Conservation (phyloP, 2,329 filamentous ascomycete genomes). For the Aspergillus sp. region DNA sequence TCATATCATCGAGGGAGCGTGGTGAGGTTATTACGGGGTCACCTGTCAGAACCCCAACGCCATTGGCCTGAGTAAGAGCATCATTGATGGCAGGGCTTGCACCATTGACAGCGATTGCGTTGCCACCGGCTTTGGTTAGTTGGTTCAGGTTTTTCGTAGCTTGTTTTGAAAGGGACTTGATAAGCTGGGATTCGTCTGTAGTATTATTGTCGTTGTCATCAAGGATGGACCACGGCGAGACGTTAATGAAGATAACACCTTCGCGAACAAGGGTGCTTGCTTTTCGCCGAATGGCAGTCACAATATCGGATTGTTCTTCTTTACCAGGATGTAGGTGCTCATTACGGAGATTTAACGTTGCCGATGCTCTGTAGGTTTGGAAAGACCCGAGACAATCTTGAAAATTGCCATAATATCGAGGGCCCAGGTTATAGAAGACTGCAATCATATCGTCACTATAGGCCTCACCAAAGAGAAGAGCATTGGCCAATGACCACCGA, state of each 20-base stretch:
- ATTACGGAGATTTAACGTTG: conserved; percentile 84
- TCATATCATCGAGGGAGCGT: conserved; percentile 82
- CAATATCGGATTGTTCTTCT: conserved; percentile 87
- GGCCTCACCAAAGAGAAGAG: conserved; percentile 82
- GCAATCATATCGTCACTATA: conserved; percentile 89
- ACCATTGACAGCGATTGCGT: conserved; percentile 81
- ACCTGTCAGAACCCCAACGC: conserved; percentile 78
- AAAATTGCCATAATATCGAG: conserved; percentile 91
- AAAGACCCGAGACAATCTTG: conserved; percentile 95
- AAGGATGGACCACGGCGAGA: conserved; percentile 77
- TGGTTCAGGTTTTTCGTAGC: conserved; percentile 68
- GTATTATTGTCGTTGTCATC: conserved; percentile 75
- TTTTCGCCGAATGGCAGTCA: conserved; percentile 81
- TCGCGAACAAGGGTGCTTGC: conserved; percentile 81
- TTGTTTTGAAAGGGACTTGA: conserved; percentile 72
- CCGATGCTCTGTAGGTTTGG: conserved; percentile 92
- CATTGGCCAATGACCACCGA: conserved; percentile 85
- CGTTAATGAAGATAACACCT: conserved; percentile 75
- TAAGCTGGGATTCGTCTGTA: conserved; percentile 69
- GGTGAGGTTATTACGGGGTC: conserved; percentile 78
- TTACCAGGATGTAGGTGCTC: conserved; percentile 87
- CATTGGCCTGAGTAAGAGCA: conserved; percentile 76
- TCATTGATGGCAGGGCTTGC: conserved; percentile 86
- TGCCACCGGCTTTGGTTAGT: conserved; percentile 70
- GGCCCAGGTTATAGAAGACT: conserved; percentile 85